Base-by-base conservation (phyloP, 2,329 filamentous ascomycete species). In the Talaromyces sp. region DNA sequence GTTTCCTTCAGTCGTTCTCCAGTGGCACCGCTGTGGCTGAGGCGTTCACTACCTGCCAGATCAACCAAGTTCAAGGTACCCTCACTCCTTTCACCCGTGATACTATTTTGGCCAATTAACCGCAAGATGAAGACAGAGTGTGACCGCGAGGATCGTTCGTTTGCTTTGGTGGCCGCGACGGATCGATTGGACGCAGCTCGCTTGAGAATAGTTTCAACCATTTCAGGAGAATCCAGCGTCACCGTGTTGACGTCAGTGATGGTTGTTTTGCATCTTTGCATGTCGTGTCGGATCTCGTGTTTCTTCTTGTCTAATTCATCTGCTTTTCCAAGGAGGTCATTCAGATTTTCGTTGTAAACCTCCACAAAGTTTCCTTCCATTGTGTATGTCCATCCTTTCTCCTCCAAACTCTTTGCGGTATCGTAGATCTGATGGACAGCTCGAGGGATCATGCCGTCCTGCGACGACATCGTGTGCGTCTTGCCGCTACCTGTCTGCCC, bases 401-500 rank as follows among this genome's bases (percentile, higher is more conserved):
- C 91, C 73, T 90, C 88, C 18, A 99, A 82, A 57, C 88, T 85
- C 64, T 88, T 89, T 59, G 96, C 91, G 50, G 92, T 95, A 60
- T 91, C 86, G 75, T 97, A 97, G 66, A 99, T 96, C 81, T 98
- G 94, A 67, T 91, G 86, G 7, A 96, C 95, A 3, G 95, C 93
- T 7, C 90, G 86, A 1, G 95, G 94, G 63, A 99, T 99, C 89
- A 99, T 97, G 67, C 95, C 95, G 68, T 97, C 91, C 1, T 81
- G 77, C 0, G 89, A 90, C 9, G 91, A 96, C 95, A 99, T 99
- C 4, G 95, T 98, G 72, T 89, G 91, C 0, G 95, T 99, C 82
- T 99, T 99, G 63, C 95, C 95, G 18, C 93, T 95, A 3, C 95
- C 95, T 0, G 95, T 99, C 76, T 99, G 95, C 51, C 95, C 95